Evolutionary conservation across 768 basidiomycete genomes (phyloP), one percentile per base, ranked within the genome.

Genomic region (Tephrocybe sp.): DNA sequence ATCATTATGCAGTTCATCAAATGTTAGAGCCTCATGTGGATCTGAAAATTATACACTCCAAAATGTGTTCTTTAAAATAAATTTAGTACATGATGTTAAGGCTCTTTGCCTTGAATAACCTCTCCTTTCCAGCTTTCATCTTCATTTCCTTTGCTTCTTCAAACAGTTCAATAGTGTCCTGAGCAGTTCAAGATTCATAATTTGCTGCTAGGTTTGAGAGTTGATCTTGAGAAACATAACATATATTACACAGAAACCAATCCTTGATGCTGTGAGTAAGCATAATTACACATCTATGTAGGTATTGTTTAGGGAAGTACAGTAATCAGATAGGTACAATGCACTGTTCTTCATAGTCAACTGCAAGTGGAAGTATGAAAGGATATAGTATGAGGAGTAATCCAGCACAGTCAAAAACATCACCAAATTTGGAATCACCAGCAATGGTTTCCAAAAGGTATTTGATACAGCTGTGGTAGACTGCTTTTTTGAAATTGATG

Each of bases 1-100:
- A 45, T 71, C 60, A 9, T 54, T 58, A 55, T 78, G 76, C 12
- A 78, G 61, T 2, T 58, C 58, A 55, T 79, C 75, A 46, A 68
- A 77, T 9, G 69, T 70, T 3, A 69, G 20, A 24, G 71, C 66
- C 4, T 30, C 18, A 44, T 71, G 54, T 7, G 69, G 67, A 54
- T 75, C 70, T 4, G 69, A 73, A 50, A 62, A 26, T 15, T 21
- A 32, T 14, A 78, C 28, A 0, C 21, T 37, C 73, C 73, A 77
- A 51, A 78, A 78, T 3, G 68, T 64, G 62, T 74, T 78, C 73
- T 75, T 40, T 15, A 53, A 23, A 45, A 36, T n/a, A 10, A 30
- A 6, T 12, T 33, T n/a, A 33, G 32, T 45, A 18, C 24, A 40
- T 30, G 3, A 42, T 33, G 24, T 12, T 48, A 14, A 71, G 48